Percentiles rank a stretch among this genome's conserved stretches.
Evolutionary conservation across 2,329 filamentous ascomycete genomes (phyloP).

Genomic region (Fusarium sp.): DNA sequence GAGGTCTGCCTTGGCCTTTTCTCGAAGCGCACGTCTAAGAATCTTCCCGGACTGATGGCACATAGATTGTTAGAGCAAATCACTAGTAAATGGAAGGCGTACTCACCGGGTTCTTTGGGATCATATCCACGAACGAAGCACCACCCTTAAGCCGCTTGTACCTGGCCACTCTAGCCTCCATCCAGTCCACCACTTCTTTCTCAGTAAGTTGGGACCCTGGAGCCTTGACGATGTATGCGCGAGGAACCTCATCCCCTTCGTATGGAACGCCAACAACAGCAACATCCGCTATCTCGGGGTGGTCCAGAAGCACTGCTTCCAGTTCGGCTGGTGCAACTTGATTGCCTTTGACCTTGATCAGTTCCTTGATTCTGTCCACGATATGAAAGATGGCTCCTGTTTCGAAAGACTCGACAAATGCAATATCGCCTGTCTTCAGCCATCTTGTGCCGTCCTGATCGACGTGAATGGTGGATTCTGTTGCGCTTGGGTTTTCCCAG

Average conservation of each 20-base stretch:
- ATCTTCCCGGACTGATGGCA: slow-evolving; percentile 31
- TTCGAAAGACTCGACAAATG: slow-evolving; percentile 73
- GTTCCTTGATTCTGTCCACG: slow-evolving; percentile 79
- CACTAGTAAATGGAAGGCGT: fast-evolving
- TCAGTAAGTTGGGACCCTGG: slow-evolving; percentile 60
- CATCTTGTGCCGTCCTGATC: slow-evolving; percentile 70
- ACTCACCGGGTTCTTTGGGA: slow-evolving; percentile 76
- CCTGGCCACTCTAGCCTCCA: slow-evolving; percentile 74
- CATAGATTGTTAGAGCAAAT: background rate
- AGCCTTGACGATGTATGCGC: slow-evolving; percentile 72
- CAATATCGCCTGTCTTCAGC: slow-evolving; percentile 83
- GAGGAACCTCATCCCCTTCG: slow-evolving; percentile 69
- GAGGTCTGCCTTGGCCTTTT: slow-evolving; percentile 33
- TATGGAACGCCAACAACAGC: slow-evolving; percentile 69
- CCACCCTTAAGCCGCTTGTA: slow-evolving; percentile 76
- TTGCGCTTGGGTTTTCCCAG: slow-evolving; percentile 80
- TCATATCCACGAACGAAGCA: slow-evolving; percentile 72
- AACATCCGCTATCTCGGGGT: slow-evolving; percentile 78
- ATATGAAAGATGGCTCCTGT: slow-evolving; percentile 67
- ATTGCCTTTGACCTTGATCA: slow-evolving; percentile 76
- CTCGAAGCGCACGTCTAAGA: slow-evolving; percentile 17
- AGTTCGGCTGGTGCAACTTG: slow-evolving; percentile 86
- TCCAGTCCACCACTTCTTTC: slow-evolving; percentile 66
- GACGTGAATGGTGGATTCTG: slow-evolving; percentile 67
- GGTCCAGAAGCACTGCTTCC: slow-evolving; percentile 79